Base-by-base conservation (phyloP, 257 asterid species). In the Orobanche coerulescens region DNA sequence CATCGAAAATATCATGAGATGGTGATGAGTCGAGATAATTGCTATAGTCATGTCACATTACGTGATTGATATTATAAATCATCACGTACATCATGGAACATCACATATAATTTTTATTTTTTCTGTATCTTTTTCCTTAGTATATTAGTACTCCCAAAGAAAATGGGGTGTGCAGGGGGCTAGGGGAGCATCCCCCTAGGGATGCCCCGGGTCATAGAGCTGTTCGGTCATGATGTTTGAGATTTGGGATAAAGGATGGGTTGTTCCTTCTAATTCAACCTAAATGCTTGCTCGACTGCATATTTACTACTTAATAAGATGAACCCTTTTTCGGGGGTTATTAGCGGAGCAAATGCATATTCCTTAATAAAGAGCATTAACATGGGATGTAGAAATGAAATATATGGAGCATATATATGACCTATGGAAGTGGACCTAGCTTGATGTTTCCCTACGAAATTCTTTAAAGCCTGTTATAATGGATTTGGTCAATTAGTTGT, bases 401-500 rank as follows among this genome's bases (percentile, higher is more conserved):
- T 15, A 13, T 56, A 47, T 44, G 66, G 61, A 67, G 40, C 58
- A 20, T 36, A 5, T 18, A 42, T 47, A 24, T n/a, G n/a, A n/a
- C n/a, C n/a, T n/a, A n/a, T 48, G 39, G 39, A 24, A 48, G 3
- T 66, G 33, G 13, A 37, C 44, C 46, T 47, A 42, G 31, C 36
- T 55, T 57, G 16, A 43, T 37, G 33, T 37, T 20, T 40, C 19
- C 56, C 4, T 28, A 50, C 49, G 13, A 24, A 24, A 23, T 73
- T 22, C n/a, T 46, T 59, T 5, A n/a, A 23, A 15, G 23, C 18
- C 68, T 31, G n/a, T 43, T 44, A 10, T 8, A 59, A 16, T 69
- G 56, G 25, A 59, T 58, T 58, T 26, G 62, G 19, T 53, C 53
- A 69, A 58, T 46, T 36, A n/a, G 39, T 58, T 39, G 46, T 11